Evolutionary conservation across 2,329 filamentous ascomycete species (phyloP).

Genomic region (Rasamsonia emersonii): DNA sequence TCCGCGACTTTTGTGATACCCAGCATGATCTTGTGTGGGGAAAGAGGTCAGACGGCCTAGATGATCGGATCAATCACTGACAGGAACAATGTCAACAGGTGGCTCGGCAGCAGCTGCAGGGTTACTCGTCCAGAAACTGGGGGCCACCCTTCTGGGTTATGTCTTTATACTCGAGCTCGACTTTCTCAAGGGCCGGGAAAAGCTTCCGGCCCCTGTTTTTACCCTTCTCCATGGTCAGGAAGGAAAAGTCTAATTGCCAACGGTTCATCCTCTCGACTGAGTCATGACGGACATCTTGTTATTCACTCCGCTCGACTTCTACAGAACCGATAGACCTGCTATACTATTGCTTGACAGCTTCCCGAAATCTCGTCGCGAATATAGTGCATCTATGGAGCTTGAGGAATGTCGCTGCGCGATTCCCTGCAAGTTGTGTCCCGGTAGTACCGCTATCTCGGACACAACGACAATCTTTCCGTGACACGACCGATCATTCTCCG

Average conservation of each 20-base stretch:
- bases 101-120: slow-evolving; percentile 85
- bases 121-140: slow-evolving; percentile 74
- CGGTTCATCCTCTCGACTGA: slow-evolving; percentile 2
- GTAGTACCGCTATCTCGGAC: no score
- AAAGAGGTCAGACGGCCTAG: neutral
- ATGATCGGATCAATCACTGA: slow-evolving; percentile 2
- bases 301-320: no score
- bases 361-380: no score
- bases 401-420: no score
- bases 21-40: neutral
- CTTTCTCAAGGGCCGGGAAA: slow-evolving; percentile 83
- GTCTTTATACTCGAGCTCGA: slow-evolving; percentile 94
- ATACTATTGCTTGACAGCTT: no score
- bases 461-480: no score
- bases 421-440: no score
- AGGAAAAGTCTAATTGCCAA: slow-evolving; percentile 15
- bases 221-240: slow-evolving; percentile 67
- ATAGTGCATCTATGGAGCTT: no score
- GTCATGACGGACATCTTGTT: neutral
- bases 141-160: slow-evolving; percentile 78
- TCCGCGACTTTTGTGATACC: neutral
- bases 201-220: slow-evolving; percentile 74
- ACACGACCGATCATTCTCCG: no score
- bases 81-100: slow-evolving; percentile 51
- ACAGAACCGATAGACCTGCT: no score